A percentile compares a stretch with the other conserved stretches of the same genome.
Evolutionary conservation across 2,329 filamentous ascomycete species (phyloP).

Genomic region (Curvularia lunata): DNA sequence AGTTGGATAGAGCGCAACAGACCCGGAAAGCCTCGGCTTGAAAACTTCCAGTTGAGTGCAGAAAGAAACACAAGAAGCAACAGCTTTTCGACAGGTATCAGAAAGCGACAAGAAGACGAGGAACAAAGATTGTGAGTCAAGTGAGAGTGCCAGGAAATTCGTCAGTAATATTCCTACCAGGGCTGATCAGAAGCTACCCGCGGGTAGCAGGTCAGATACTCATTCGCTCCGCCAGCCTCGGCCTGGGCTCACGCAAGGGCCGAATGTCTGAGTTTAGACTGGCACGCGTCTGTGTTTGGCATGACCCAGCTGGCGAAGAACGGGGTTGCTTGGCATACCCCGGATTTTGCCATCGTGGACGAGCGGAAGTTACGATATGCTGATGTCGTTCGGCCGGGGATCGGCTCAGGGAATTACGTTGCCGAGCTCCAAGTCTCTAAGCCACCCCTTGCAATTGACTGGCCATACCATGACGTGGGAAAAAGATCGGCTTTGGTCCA

Average conservation of each 20-base stretch:
- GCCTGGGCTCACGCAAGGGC: constrained; percentile 37
- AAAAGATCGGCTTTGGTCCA: constrained; percentile 1
- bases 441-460: constrained; percentile 2
- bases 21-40: constrained; percentile 3
- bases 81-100: constrained; percentile 10
- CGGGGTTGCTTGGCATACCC: constrained; percentile 25
- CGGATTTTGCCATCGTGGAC: constrained; percentile 42
- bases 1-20: neutral
- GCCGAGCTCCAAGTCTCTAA: constrained; percentile 13
- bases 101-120: constrained; percentile 10
- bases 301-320: constrained; percentile 11
- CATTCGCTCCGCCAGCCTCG: constrained; percentile 43
- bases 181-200: constrained; percentile 33
- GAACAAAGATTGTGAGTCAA: constrained; percentile 13
- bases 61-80: constrained; percentile 4
- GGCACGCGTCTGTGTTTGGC: constrained; percentile 26
- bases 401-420: constrained; percentile 35
- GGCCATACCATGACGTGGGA: neutral
- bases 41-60: constrained; percentile 27
- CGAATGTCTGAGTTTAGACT: constrained; percentile 18
- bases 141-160: constrained; percentile 17
- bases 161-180: constrained; percentile 34
- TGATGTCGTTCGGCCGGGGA: constrained; percentile 37
- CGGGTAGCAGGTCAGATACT: constrained; percentile 39
- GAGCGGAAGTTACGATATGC: constrained; percentile 41